A percentile compares a stretch with the other conserved stretches of the same genome.
phyloP scores from a whole-genome alignment of 768 basidiomycete genomes.

The Leccinellum rugosiceps region DNA sequence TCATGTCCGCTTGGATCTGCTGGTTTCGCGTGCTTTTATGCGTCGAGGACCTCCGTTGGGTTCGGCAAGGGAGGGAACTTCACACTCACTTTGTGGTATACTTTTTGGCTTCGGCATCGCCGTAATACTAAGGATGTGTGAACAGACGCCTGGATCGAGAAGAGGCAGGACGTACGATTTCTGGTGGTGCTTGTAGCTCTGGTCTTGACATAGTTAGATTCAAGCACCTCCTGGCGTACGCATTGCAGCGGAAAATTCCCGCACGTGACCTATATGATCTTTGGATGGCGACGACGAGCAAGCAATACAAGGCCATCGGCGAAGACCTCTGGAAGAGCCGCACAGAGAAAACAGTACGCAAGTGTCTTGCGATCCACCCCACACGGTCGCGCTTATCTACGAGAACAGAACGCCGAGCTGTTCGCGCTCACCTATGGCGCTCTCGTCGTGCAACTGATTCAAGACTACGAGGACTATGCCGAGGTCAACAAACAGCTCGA shows the following conservation, averaged over 20 bases:
- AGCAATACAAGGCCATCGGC: conserved; percentile 84
- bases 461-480: conserved; percentile 97
- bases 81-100: conserved; percentile 90
- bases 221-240: neutral
- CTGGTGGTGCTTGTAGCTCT: conserved; percentile 84
- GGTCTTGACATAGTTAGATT: conserved; percentile 73
- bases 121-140: conserved; percentile 74
- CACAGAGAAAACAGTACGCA: conserved; percentile 89
- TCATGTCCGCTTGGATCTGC: conserved; percentile 97
- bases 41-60: neutral
- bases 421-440: conserved; percentile 97
- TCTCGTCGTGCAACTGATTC: conserved; percentile 95
- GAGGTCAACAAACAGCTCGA: conserved; percentile 97
- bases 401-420: conserved; percentile 85
- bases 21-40: conserved; percentile 83
- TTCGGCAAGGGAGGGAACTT: neutral
- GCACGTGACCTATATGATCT: conserved; percentile 29
- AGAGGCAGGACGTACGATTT: conserved; percentile 61
- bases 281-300: conserved; percentile 67
- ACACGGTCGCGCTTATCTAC: conserved; percentile 17
- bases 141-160: neutral
- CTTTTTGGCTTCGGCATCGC: conserved; percentile 91
- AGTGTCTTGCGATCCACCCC: conserved; percentile 2
- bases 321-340: conserved; percentile 96
- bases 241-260: neutral